Evolutionary conservation across 257 asterid species (phyloP), one percentile per base, ranked within the genome.

Genomic region (Osmanthus fragrans): DNA sequence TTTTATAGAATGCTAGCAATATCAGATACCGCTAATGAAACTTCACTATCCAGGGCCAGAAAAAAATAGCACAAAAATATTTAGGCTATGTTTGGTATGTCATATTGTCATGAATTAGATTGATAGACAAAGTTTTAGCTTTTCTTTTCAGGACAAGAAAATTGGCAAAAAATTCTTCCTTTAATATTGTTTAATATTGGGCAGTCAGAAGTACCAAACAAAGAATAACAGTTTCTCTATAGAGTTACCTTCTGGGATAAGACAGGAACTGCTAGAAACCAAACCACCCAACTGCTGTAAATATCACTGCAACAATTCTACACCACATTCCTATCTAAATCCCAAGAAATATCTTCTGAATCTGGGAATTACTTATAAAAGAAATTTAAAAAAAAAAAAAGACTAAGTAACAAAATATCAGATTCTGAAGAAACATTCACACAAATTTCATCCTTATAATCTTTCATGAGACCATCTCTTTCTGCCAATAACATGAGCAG

Each of bases 281-380:
- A 63, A 82, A 40, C 30, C 65, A 63, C 25, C 32, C 32, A 39
- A 49, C 71, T 58, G 65, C 69, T 75, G 74, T 30, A 74, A 84
- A 86, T 76, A 79, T 72, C 77, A 7, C 65, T 70, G 64, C 18
- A 76, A 79, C 40, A 72, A 82, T 86, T 81, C 87, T 84, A 76
- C 75, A 73, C 90, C 94, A 84, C 86, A 83, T 72, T 75, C 80
- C 84, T 76, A 83, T 84, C 87, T 83, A 84, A 68, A 33, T 11
- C 75, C 71, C 54, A 56, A 25, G 54, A 51, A 80, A 72, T 70
- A 85, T 76, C 77, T 74, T 33, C 79, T 56, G 27, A 56, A 56
- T 1, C 10, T n/a, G 27, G 27, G 65, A 1, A 56, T 15, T 47
- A 47, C 58, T 47, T 47, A 56, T 56, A 56, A n/a, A 56, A 27